Conservation (phyloP, 495 filamentous ascomycete genomes). For the Neurospora sp. region DNA sequence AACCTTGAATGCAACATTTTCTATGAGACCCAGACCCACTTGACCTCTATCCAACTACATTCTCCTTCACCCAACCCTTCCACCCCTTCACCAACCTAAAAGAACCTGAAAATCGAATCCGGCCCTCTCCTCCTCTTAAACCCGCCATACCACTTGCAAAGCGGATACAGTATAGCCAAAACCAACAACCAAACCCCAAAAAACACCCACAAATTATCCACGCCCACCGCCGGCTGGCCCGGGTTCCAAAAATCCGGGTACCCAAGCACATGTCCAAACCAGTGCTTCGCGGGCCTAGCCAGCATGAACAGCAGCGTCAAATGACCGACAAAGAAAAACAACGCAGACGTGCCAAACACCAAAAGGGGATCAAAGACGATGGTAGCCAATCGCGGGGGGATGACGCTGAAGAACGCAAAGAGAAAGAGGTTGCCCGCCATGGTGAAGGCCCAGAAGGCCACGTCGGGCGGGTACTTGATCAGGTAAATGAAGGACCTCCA, state of each 20-base stretch:
- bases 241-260: not conserved
- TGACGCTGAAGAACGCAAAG: slow-evolving; percentile 16
- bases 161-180: slow-evolving; percentile 18
- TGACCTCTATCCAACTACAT: not conserved
- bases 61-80: not conserved
- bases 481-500: slow-evolving; percentile 24
- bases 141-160: slow-evolving; percentile 19
- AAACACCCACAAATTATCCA: slow-evolving; percentile 17
- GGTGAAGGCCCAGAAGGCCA: slow-evolving; percentile 25
- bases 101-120: slow-evolving; percentile 27
- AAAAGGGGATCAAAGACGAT: slow-evolving; percentile 14
- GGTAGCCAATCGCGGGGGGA: slow-evolving; percentile 12
- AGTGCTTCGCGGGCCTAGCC: not conserved
- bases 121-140: slow-evolving; percentile 19
- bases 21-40: not conserved
- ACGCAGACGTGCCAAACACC: slow-evolving; percentile 24
- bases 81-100: slow-evolving; percentile 9
- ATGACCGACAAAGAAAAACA: slow-evolving; percentile 26
- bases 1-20: not conserved
- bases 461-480: slow-evolving; percentile 28
- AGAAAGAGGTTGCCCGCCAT: slow-evolving; percentile 22
- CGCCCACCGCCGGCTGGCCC: slow-evolving; percentile 5
- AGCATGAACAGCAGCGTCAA: slow-evolving; percentile 13
- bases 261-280: slow-evolving; percentile 6
- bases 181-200: slow-evolving; percentile 8